phyloP scores from a whole-genome alignment of 257 asterid genomes.

The Forsythia viridissima region DNA sequence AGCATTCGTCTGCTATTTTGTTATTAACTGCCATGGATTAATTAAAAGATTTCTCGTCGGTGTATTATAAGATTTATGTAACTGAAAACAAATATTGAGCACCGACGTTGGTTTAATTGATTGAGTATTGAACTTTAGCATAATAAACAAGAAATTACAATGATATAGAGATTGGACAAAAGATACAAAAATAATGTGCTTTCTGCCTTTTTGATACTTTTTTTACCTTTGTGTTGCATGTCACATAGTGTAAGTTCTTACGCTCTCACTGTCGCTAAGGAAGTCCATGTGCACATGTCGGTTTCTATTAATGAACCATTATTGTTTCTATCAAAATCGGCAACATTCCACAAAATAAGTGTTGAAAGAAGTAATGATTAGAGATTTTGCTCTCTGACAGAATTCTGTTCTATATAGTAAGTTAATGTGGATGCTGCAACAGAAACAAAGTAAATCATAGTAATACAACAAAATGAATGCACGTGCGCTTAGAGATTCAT shows the following conservation, averaged over 20 bases:
- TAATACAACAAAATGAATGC: not conserved
- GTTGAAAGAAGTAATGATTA: not conserved
- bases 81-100: not conserved
- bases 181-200: not conserved
- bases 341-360: not conserved
- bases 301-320: not conserved
- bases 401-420: not conserved
- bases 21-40: not conserved
- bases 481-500: not conserved
- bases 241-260: not conserved
- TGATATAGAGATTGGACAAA: conserved; percentile 1
- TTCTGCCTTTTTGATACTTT: not conserved
- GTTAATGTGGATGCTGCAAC: not conserved
- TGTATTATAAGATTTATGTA: conserved; percentile 12
- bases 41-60: not conserved
- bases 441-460: not conserved
- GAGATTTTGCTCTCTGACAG: not conserved
- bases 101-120: not conserved
- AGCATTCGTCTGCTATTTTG: conserved; percentile 15
- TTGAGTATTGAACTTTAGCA: not conserved
- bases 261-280: not conserved
- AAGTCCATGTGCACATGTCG: not conserved
- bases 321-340: not conserved
- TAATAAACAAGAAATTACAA: not conserved
- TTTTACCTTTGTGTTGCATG: not conserved